Percentiles rank a stretch among this genome's conserved stretches.
phyloP scores from a whole-genome alignment of 805 yeast species.

The Metschnikowia henanensis region DNA sequence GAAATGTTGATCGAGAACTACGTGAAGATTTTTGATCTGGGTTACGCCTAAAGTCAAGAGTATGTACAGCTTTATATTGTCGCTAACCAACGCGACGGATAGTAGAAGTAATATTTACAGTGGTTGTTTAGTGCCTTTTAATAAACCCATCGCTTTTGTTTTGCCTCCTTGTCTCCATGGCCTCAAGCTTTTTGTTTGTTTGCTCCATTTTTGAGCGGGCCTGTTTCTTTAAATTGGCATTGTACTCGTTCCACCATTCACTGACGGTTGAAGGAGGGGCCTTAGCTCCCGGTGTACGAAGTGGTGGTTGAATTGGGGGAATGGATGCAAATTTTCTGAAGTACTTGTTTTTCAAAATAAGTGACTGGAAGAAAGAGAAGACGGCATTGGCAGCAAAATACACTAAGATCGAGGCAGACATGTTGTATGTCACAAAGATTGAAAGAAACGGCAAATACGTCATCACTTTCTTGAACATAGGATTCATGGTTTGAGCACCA shows the following conservation, averaged over 20 bases:
- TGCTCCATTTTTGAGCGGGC: constrained; percentile 35
- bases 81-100: too few relatives aligned
- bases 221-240: constrained; percentile 30
- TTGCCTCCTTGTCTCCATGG: constrained; percentile 34
- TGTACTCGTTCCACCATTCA: constrained; percentile 39
- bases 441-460: constrained; percentile 77
- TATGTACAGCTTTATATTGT: too few relatives aligned
- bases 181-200: constrained; percentile 38
- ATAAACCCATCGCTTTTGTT: constrained; percentile 33
- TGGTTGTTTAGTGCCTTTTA: constrained; percentile 35
- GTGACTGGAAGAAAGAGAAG: constrained; percentile 71
- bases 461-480: constrained; percentile 62
- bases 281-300: constrained; percentile 30
- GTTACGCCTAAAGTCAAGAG: neutral
- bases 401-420: constrained; percentile 81
- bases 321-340: constrained; percentile 60
- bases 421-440: constrained; percentile 82
- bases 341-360: constrained; percentile 55
- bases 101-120: constrained; percentile 6
- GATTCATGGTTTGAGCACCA: constrained; percentile 68
- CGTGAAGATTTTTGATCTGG: constrained; percentile 22
- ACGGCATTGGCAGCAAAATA: constrained; percentile 83
- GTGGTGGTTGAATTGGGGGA: constrained; percentile 61
- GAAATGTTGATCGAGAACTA: constrained; percentile 50
- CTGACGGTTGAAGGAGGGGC: constrained; percentile 33